Base-by-base conservation (phyloP, 1,284 basidiomycete genomes). In the Coniferiporia sulphurascens region DNA sequence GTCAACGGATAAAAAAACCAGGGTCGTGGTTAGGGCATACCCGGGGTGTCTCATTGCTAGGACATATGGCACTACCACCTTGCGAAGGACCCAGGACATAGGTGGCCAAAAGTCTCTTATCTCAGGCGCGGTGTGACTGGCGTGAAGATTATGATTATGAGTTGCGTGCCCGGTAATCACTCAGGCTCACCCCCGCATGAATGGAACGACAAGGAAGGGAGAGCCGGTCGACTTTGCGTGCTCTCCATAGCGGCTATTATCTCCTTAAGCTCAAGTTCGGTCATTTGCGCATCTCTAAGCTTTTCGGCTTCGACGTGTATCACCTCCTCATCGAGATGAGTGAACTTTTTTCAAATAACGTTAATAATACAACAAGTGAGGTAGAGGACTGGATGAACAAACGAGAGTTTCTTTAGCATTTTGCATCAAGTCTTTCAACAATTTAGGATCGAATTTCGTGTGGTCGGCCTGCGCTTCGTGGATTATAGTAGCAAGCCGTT, bases 61-160 rank as follows among this genome's bases (percentile, higher is more conserved):
- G 12, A 75, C 27, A 55, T 69, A 73, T 3, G 75, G 74, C 6
- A 74, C 56, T 1, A 73, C 59, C 4, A 74, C 35, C 55, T 72
- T 72, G 34, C 71, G 70, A 3, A 77, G 56, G 17, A 74, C 50
- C 74, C 75, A 75, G 1, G 73, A 73, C 65, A 76, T 68, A 0
- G 64, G 61, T 1, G 75, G 75, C 69, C 70, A 76, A n/a, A 64
- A 59, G 10, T 65, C 68, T 61, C 74, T 74, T 63, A 66, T 65
- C 34, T 71, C 69, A 2, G 72, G 68, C 13, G 72, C 65, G 5
- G 71, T 74, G 59, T 77, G 75, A 53, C 73, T 75, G n/a, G 19
- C 7, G 51, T 46, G 17, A 38, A 38, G 6, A 38, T 38, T 38
- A 38, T 6, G 35, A 32, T 4, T 6, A 46, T 41, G n/a, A 44